Conservation (phyloP, 257 asterid species). For the Verbena officinalis region DNA sequence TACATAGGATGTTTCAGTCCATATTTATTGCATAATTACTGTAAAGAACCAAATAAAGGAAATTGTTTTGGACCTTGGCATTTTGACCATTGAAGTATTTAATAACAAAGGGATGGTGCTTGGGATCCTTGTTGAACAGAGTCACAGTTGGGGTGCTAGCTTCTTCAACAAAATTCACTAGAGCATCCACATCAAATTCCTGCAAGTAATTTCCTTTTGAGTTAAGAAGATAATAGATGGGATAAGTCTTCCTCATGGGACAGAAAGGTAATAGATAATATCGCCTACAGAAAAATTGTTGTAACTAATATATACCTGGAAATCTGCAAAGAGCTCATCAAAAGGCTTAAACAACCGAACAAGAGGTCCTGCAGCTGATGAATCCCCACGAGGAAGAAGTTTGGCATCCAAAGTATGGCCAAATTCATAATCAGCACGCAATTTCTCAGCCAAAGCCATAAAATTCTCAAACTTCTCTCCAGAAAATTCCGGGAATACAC, state of each 20-base stretch:
- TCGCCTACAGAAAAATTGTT: background rate
- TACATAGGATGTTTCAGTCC: background rate
- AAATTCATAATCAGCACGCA: slow-evolving; percentile 85
- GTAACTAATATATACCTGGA: slow-evolving; percentile 48
- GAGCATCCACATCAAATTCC: slow-evolving; percentile 84
- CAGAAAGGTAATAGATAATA: background rate
- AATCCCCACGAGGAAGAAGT: slow-evolving; percentile 84
- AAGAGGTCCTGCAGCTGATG: slow-evolving; percentile 70
- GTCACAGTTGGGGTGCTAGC: slow-evolving; percentile 77
- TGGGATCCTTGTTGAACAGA: slow-evolving; percentile 77
- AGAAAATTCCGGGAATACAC: slow-evolving; percentile 83
- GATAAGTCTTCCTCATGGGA: background rate
- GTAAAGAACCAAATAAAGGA: slow-evolving; percentile 18
- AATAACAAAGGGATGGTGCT: slow-evolving; percentile 72
- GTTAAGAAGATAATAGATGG: slow-evolving; percentile 28
- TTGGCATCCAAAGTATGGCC: slow-evolving; percentile 73
- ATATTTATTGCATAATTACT: slow-evolving; percentile 6
- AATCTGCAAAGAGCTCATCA: slow-evolving; percentile 85
- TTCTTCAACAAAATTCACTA: slow-evolving; percentile 77
- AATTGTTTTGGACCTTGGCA: slow-evolving; percentile 56
- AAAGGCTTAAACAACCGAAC: slow-evolving; percentile 92
- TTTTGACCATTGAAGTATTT: slow-evolving; percentile 68
- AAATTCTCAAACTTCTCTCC: slow-evolving; percentile 89
- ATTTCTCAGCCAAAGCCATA: slow-evolving; percentile 75
- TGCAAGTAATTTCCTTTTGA: slow-evolving; percentile 38